These are phyloP conservation scores for Phytophthora sansomeana DNA, from an alignment of 352 stramenopile genomes.

Conservation along the genomic window DNA sequence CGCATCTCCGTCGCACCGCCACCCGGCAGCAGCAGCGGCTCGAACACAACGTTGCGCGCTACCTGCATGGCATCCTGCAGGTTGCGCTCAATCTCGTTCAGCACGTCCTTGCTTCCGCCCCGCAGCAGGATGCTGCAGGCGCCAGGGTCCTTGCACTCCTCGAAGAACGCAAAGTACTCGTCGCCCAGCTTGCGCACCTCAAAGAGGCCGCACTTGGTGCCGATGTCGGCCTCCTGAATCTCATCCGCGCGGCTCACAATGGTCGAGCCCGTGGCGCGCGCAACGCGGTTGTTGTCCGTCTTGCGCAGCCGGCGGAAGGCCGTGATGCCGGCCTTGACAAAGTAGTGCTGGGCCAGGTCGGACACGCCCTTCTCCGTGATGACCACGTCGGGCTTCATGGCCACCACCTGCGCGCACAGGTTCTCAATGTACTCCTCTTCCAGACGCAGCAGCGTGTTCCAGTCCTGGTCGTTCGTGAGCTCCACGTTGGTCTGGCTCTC, in stretches of 20 bases:
- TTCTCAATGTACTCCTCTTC: conserved; percentile 99
- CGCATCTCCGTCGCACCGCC: conserved; percentile 99
- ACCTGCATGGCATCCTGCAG: conserved; percentile 99
- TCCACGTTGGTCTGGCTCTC: conserved; percentile 98
- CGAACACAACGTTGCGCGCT: conserved; percentile 99
- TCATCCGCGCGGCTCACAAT: conserved; percentile 99
- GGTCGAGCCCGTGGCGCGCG: conserved; percentile 96
- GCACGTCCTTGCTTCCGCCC: conserved; percentile 98
- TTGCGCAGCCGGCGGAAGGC: conserved; percentile 99
- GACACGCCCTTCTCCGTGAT: conserved; percentile 99
- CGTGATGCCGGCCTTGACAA: conserved; percentile 99
- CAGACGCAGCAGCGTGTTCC: conserved; percentile 98
- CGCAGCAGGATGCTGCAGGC: conserved; percentile 99
- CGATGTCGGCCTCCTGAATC: conserved; percentile 99
- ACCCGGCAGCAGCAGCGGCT: conserved; percentile 96
- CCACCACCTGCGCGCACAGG: conserved; percentile 98
- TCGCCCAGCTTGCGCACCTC: conserved; percentile 95
- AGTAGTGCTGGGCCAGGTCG: conserved; percentile 99
- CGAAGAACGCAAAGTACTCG: conserved; percentile 99
- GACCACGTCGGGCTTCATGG: conserved; percentile 99
- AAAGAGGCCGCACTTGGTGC: conserved; percentile 98
- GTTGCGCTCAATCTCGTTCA: conserved; percentile 99
- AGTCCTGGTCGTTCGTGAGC: conserved; percentile 98
- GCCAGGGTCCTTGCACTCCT: conserved; percentile 98
- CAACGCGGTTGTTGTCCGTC: conserved; percentile 99